These are phyloP conservation scores for Aspergillus ellipticus DNA, from an alignment of 495 filamentous ascomycete genomes.

Conservation along the genomic window DNA sequence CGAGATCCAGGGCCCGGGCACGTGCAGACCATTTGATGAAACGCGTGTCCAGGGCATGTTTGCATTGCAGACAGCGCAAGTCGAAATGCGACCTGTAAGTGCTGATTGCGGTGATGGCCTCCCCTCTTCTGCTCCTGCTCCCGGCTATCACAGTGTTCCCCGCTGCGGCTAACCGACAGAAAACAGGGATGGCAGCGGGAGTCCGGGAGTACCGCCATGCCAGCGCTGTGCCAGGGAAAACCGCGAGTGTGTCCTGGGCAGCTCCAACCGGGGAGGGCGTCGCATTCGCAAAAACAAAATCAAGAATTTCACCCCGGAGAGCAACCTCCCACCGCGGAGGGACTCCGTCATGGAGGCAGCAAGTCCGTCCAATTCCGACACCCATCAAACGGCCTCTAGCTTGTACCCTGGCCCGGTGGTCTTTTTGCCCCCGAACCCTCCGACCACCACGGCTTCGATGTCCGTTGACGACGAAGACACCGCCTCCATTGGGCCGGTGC, in stretches of 20 bases:
- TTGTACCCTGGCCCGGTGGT: constrained; percentile 38
- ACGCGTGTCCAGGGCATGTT: constrained; percentile 59
- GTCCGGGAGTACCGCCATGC: constrained; percentile 52
- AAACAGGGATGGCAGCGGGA: constrained; percentile 43
- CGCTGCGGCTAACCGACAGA: constrained; percentile 15
- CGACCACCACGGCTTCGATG: constrained; percentile 22
- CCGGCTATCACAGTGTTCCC: neutral
- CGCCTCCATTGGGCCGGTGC: constrained; percentile 38
- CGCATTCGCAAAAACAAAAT: constrained; percentile 53
- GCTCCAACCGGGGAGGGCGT: constrained; percentile 59
- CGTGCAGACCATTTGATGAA: constrained; percentile 39
- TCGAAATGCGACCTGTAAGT: constrained; percentile 62
- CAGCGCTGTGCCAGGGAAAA: constrained; percentile 55
- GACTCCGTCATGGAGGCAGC: constrained; percentile 24
- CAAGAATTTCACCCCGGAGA: constrained; percentile 34
- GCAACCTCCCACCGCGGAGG: constrained; percentile 23
- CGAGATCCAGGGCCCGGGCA: constrained; percentile 16
- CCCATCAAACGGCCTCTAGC: constrained; percentile 21
- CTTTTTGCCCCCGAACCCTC: constrained; percentile 35
- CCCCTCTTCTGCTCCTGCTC: neutral
- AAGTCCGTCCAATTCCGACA: constrained; percentile 30
- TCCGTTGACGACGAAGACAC: constrained; percentile 40
- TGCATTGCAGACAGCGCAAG: constrained; percentile 61
- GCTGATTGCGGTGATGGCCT: neutral
- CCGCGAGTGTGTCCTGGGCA: constrained; percentile 58